Conservation (phyloP, 1,139 yeast genomes). For the Suhomyces maxii region DNA sequence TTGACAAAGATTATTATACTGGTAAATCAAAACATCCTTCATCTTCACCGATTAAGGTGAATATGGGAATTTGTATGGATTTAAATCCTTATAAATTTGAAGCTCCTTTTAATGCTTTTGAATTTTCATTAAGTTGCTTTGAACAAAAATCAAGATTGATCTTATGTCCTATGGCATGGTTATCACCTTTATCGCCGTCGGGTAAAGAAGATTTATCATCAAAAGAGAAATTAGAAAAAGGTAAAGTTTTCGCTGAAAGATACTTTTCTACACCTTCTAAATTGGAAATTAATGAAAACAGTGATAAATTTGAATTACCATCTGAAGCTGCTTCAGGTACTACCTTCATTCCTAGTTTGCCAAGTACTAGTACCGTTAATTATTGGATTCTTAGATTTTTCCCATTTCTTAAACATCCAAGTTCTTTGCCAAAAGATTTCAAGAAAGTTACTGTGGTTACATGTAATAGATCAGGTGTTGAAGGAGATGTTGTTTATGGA, state of each 20-base stretch:
- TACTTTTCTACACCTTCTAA: not conserved
- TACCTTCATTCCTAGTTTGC: constrained; percentile 18
- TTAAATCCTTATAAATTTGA: constrained; percentile 81
- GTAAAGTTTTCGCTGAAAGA: constrained; percentile 8
- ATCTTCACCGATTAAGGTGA: constrained; percentile 33
- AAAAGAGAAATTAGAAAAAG: constrained; percentile 10
- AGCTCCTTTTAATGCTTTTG: constrained; percentile 75
- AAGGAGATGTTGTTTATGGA: constrained; percentile 66
- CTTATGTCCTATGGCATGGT: constrained; percentile 89
- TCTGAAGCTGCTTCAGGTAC: constrained; percentile 1
- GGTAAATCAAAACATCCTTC: constrained; percentile 6
- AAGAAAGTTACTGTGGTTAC: constrained; percentile 42
- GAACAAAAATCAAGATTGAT: constrained; percentile 53
- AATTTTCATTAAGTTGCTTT: constrained; percentile 61
- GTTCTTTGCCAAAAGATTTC: constrained; percentile 27
- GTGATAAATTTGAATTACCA: not conserved
- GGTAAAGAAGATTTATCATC: constrained; percentile 15
- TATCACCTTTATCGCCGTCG: constrained; percentile 56
- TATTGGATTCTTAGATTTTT: constrained; percentile 75
- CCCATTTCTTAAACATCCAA: constrained; percentile 55
- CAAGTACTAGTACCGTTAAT: constrained; percentile 32
- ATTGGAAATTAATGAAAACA: not conserved
- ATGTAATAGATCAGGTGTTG: constrained; percentile 77
- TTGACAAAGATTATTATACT: constrained; percentile 31
- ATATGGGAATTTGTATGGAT: constrained; percentile 95